phyloP scores from a whole-genome alignment of 2,329 filamentous ascomycete species.

The Ophiosphaerella herpotricha region DNA sequence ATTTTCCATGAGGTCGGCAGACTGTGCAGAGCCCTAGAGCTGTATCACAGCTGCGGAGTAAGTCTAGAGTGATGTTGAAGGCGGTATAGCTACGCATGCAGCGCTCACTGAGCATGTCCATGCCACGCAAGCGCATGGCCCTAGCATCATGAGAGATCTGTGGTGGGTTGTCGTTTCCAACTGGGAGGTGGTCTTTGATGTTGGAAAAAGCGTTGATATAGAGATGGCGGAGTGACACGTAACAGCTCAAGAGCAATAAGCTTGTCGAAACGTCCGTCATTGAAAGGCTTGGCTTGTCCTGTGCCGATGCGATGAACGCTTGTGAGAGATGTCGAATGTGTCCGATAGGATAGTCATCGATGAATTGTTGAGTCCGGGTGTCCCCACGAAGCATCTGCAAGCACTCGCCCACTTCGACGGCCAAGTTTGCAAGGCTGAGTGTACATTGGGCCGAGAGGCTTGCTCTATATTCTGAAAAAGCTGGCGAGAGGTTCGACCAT shows the following conservation, averaged over 20 bases:
- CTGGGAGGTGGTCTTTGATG: not conserved
- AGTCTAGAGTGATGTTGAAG: not conserved
- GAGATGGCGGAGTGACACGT: not conserved
- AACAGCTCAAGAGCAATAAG: not conserved
- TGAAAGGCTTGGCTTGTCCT: not conserved
- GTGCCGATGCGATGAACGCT: not conserved
- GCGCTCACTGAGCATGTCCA: not conserved
- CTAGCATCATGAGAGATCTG: not conserved
- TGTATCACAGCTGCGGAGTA: not conserved
- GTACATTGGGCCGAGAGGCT: not conserved
- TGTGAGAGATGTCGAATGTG: not conserved
- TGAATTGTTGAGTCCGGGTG: not conserved
- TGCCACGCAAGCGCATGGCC: not conserved
- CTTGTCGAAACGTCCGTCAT: not conserved
- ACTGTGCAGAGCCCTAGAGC: not conserved
- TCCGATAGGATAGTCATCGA: conserved; percentile 1
- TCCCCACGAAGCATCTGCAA: not conserved
- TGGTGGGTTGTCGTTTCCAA: not conserved
- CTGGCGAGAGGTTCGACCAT: not conserved
- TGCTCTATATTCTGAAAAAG: not conserved
- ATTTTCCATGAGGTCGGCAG: not conserved
- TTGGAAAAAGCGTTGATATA: conserved; percentile 1
- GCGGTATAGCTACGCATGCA: not conserved
- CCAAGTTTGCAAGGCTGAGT: not conserved
- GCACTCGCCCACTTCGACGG: conserved; percentile 1